Base-by-base conservation (phyloP, 139 green algal species). In the Pleodorina starrii region DNA sequence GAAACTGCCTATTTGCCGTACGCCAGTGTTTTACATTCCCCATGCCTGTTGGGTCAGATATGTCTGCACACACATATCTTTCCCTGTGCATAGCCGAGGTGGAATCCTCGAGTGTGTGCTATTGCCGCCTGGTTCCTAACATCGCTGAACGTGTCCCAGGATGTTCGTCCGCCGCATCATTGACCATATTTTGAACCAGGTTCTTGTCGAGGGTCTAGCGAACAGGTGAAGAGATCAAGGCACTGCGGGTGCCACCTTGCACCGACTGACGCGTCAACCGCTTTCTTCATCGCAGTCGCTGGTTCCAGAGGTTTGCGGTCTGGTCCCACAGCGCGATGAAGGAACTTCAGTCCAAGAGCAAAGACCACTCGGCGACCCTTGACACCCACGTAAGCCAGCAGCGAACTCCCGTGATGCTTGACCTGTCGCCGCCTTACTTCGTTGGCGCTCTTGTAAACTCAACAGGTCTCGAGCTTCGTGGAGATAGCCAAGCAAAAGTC, bases 181-280 rank as follows among this genome's bases (percentile, higher is more conserved):
- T 5, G 90, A 93, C 46, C 90, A 93, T 36, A 68, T 93, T 7
- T 46, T 93, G 23, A 93, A 93, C 50, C 85, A 93, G n/a, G 90
- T 93, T 1, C 57, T 93, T 3, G 90, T 93, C 40, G 85, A 93
- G 59, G 59, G 71, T 0, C 80, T 93, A 48, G 85, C 90, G 11
- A 93, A 92, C 84, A 92, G 84, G 89, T 92, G 51, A 60, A 14
- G 17, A 60, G 14, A 17, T 60, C 14, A 60, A 14, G 14, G 14
- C 14, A 16, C 71, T 43, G 51, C 83, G 10, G 4, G 23, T 78
- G 11, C 19, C 32, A 16, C 10, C 10, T 44, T 76, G 5, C 35
- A 48, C n/a, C 32, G 16, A 48, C 32, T 76, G 29, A 46, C 68
- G 10, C 68, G 7, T 51, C 40, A 51, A 78, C 71, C 21, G 71